These are phyloP conservation scores for Ochromonas danica DNA, from an alignment of 108 stramenopile species.

Conservation along the genomic window DNA sequence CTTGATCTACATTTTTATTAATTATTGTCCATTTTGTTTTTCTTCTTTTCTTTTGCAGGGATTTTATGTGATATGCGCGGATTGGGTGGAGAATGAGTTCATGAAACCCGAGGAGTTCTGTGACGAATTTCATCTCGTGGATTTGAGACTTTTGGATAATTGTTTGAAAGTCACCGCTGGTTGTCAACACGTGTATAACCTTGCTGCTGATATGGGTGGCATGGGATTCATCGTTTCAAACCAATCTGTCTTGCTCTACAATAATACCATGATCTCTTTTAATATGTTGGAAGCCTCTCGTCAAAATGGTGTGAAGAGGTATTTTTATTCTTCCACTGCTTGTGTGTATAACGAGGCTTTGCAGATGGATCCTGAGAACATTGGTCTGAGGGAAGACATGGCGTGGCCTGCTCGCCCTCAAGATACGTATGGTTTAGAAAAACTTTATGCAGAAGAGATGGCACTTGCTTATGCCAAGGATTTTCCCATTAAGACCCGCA, in stretches of 20 bases:
- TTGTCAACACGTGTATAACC: conserved; percentile 93
- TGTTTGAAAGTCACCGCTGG: conserved; percentile 86
- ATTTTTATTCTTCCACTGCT: conserved; percentile 92
- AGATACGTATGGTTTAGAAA: conserved; percentile 98
- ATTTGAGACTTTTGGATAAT: conserved; percentile 87
- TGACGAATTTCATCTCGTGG: conserved; percentile 88
- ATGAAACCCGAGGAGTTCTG: conserved; percentile 93
- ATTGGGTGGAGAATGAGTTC: conserved; percentile 97
- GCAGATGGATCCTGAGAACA: conserved; percentile 93
- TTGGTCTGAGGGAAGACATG: conserved; percentile 86
- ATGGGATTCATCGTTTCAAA: conserved; percentile 98
- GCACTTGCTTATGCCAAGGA: conserved; percentile 93
- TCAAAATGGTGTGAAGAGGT: conserved; percentile 73
- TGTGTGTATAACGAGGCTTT: conserved; percentile 99
- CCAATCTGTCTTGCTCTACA: conserved; percentile 91
- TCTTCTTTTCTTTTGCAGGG: conserved; percentile 53
- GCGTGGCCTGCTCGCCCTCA: conserved; percentile 99
- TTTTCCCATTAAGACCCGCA: conserved; percentile 84
- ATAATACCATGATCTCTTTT: conserved; percentile 97
- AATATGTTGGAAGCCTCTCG: conserved; percentile 97
- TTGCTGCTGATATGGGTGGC: conserved; percentile 99
- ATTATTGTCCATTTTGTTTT: too few relatives aligned
- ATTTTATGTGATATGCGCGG: conserved; percentile 73
- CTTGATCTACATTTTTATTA: too few relatives aligned
- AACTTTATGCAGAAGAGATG: conserved; percentile 98